Evolutionary conservation across 805 yeast species (phyloP).

Genomic region (Danielozyma ontarioensis): DNA sequence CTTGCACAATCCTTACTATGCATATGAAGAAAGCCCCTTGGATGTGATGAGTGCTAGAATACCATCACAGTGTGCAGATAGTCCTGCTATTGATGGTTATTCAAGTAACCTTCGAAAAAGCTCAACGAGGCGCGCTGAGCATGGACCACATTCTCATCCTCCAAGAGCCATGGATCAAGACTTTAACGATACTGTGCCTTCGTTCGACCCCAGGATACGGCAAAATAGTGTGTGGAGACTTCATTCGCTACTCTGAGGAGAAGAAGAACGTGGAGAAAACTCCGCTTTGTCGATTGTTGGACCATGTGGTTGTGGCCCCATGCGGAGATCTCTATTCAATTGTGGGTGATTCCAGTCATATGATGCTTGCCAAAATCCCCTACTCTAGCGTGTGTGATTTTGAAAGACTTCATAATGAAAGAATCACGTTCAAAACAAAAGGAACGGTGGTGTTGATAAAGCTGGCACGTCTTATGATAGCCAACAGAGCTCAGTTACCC

Average conservation of each 20-base stretch:
- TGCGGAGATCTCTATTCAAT: constrained; percentile 22
- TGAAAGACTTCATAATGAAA: constrained; percentile 24
- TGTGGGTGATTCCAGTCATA: constrained; percentile 27
- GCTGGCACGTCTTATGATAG: background rate
- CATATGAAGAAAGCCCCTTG: too few species aligned
- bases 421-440: constrained; percentile 29
- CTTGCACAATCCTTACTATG: too few species aligned
- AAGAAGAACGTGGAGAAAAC: constrained; percentile 8
- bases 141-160: constrained; percentile 15
- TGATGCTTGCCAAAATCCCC: constrained; percentile 25
- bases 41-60: too few species aligned
- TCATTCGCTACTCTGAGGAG: too few species aligned
- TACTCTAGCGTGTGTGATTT: constrained; percentile 20
- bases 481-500: background rate
- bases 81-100: too few species aligned
- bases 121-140: too few species aligned
- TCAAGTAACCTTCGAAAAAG: too few species aligned
- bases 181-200: too few species aligned
- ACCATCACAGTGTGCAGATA: too few species aligned
- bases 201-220: too few species aligned
- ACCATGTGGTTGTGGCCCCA: constrained; percentile 17
- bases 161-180: constrained; percentile 21
- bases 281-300: constrained; percentile 24
- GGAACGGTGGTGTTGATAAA: background rate
- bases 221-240: constrained; percentile 8